Evolutionary conservation across 306 rosid species (phyloP).

Genomic region (Cucumis melo): DNA sequence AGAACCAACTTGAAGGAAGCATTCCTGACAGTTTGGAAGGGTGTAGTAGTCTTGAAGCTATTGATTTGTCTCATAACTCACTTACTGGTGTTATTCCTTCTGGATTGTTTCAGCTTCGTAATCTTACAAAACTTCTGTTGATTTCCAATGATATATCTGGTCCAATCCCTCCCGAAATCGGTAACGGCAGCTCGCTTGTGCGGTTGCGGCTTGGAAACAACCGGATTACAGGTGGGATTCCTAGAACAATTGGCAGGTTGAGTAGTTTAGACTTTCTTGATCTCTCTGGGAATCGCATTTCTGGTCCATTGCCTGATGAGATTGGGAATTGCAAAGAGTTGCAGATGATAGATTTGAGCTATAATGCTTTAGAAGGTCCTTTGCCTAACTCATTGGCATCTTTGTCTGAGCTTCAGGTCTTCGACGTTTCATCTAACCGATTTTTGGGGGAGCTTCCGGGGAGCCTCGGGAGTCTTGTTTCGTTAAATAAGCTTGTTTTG

Average conservation of each 20-base stretch:
- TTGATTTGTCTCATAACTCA: conserved; percentile 68
- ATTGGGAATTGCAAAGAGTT: conserved; percentile 51
- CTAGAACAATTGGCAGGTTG: conserved; percentile 50
- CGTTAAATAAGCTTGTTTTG: conserved; percentile 50
- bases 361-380: conserved; percentile 54
- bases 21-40: conserved; percentile 50
- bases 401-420: conserved; percentile 47
- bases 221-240: conserved; percentile 54
- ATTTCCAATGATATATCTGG: conserved; percentile 70
- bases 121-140: conserved; percentile 59
- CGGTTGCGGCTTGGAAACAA: conserved; percentile 48
- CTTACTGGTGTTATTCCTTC: conserved; percentile 59
- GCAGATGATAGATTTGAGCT: conserved; percentile 77
- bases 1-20: conserved; percentile 71
- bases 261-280: conserved; percentile 55
- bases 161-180: conserved; percentile 47
- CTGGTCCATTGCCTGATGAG: conserved; percentile 48
- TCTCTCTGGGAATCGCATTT: conserved; percentile 53
- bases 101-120: conserved; percentile 50
- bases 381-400: conserved; percentile 48
- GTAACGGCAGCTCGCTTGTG: conserved; percentile 55
- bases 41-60: conserved; percentile 49
- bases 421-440: conserved; percentile 56
- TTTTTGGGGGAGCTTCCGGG: conserved; percentile 42
- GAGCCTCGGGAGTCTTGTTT: conserved; percentile 41